These are phyloP conservation scores for Trapa incisa DNA, from an alignment of 345 rosid genomes.

Conservation along the genomic window DNA sequence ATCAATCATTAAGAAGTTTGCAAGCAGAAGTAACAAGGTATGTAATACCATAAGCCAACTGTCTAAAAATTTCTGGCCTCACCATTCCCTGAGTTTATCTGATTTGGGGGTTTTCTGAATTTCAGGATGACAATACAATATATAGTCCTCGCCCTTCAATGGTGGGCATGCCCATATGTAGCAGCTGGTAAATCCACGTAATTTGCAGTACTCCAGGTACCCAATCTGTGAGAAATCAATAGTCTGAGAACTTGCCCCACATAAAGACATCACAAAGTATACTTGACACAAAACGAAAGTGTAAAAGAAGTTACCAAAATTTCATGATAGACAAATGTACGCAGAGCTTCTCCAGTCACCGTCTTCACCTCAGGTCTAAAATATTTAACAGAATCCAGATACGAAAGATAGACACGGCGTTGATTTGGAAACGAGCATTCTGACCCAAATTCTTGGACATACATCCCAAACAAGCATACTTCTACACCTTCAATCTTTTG, in stretches of 20 bases:
- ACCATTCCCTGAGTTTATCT: slow-evolving; percentile 98
- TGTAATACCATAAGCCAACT: not conserved
- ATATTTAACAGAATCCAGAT: slow-evolving; percentile 95
- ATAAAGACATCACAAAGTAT: not conserved
- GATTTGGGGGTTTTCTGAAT: slow-evolving; percentile 97
- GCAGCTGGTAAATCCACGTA: slow-evolving; percentile 96
- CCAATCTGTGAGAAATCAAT: slow-evolving; percentile 63
- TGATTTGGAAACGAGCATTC: slow-evolving; percentile 85
- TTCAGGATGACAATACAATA: slow-evolving; percentile 94
- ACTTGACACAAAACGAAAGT: not conserved
- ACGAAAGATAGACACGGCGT: slow-evolving; percentile 92
- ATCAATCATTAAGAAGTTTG: slow-evolving; percentile 3
- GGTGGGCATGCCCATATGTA: slow-evolving; percentile 99
- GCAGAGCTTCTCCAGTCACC: slow-evolving; percentile 89
- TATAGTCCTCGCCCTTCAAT: slow-evolving; percentile 94
- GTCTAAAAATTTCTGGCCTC: slow-evolving; percentile 19
- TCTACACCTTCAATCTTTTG: slow-evolving; percentile 99
- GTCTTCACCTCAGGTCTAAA: slow-evolving; percentile 87
- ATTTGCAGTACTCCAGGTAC: slow-evolving; percentile 95
- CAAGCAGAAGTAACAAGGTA: not conserved
- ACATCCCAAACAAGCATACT: slow-evolving; percentile 96
- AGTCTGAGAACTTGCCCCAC: not conserved
- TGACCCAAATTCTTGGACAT: slow-evolving; percentile 98
- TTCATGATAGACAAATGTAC: slow-evolving; percentile 96
- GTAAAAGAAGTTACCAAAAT: slow-evolving; percentile 46